Evolutionary conservation across 352 stramenopile species (phyloP).

Genomic region (Phytophthora multivora): DNA sequence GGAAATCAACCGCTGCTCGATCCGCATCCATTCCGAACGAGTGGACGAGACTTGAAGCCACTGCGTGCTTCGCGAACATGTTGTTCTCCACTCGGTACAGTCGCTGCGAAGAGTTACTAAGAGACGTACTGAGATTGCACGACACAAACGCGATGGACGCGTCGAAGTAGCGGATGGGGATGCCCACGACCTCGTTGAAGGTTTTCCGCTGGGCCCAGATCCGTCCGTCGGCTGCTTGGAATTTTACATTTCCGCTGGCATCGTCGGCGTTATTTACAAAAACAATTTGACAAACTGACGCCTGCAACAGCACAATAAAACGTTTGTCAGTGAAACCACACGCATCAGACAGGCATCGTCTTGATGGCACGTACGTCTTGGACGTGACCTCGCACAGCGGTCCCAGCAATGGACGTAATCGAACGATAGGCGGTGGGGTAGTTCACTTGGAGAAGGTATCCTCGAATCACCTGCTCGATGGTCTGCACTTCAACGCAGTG

Average conservation of each 20-base stretch:
- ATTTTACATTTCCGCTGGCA: slow-evolving; percentile 78
- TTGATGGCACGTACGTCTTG: slow-evolving; percentile 60
- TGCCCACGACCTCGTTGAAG: slow-evolving; percentile 79
- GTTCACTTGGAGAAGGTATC: slow-evolving; percentile 77
- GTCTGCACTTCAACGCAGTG: slow-evolving; percentile 70
- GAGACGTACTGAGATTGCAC: slow-evolving; percentile 68
- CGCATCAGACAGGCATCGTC: neutral
- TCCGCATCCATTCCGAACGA: slow-evolving; percentile 86
- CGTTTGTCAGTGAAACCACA: slow-evolving; percentile 10
- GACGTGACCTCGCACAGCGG: slow-evolving; percentile 48
- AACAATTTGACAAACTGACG: slow-evolving; percentile 80
- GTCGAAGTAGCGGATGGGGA: slow-evolving; percentile 84
- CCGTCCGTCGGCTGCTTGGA: slow-evolving; percentile 65
- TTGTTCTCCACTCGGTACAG: slow-evolving; percentile 29
- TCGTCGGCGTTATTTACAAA: slow-evolving; percentile 89
- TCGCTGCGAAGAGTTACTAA: slow-evolving; percentile 34
- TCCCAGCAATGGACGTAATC: slow-evolving; percentile 82
- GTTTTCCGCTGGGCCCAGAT: slow-evolving; percentile 79
- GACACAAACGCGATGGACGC: slow-evolving; percentile 86
- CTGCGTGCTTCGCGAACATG: slow-evolving; percentile 55
- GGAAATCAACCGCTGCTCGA: slow-evolving; percentile 75
- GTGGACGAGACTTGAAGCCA: slow-evolving; percentile 69
- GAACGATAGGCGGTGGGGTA: slow-evolving; percentile 81
- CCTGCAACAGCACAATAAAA: slow-evolving; percentile 36
- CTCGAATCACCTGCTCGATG: slow-evolving; percentile 71